Evolutionary conservation across 2,329 filamentous ascomycete genomes (phyloP).

Genomic region (Chrysoporthe deuterocubensis): DNA sequence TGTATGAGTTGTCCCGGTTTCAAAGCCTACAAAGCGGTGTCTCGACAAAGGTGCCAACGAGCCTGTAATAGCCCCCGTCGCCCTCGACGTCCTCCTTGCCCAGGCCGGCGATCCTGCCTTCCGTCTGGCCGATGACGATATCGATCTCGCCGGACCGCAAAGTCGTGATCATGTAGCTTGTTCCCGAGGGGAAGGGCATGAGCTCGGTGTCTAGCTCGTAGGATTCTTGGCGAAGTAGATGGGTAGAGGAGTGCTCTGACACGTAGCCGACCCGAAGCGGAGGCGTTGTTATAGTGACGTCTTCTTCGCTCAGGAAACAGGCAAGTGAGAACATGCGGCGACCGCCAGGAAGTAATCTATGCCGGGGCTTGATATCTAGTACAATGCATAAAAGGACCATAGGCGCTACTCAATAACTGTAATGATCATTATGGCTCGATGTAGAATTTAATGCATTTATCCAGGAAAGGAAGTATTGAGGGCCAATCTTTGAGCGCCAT

Average conservation of each 20-base stretch:
- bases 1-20: neutral
- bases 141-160: constrained; percentile 83
- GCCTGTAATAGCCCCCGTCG: constrained; percentile 70
- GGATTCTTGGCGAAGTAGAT: constrained; percentile 86
- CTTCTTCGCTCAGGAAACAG: constrained; percentile 26
- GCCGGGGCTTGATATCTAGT: neutral
- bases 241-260: constrained; percentile 89
- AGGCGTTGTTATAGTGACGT: constrained; percentile 31
- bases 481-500: too few species aligned
- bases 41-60: constrained; percentile 93
- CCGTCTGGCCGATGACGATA: constrained; percentile 87
- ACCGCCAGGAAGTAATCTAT: too few species aligned
- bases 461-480: too few species aligned
- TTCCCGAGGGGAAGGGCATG: constrained; percentile 87
- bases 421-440: too few species aligned
- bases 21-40: constrained; percentile 74
- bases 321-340: constrained; percentile 27
- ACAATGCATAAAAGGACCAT: too few species aligned
- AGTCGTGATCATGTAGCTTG: constrained; percentile 93
- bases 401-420: too few species aligned
- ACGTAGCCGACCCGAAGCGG: constrained; percentile 65
- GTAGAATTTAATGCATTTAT: too few species aligned
- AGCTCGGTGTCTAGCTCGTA: constrained; percentile 69
- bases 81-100: constrained; percentile 66
- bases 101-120: constrained; percentile 94